Evolutionary conservation across 2,329 filamentous ascomycete species (phyloP).

Genomic region (Cercospora nicotianae): DNA sequence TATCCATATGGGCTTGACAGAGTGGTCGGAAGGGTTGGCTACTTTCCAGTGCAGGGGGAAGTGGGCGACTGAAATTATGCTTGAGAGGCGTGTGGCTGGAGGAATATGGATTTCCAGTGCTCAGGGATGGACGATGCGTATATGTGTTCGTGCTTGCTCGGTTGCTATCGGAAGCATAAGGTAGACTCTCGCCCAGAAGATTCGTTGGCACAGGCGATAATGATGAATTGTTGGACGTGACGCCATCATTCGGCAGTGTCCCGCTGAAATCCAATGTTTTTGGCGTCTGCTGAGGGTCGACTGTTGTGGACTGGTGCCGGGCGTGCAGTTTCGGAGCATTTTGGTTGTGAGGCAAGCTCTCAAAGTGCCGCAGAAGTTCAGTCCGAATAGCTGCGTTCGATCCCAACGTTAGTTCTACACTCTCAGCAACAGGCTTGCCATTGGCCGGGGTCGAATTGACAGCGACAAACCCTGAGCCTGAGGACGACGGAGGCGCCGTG

Average conservation of each 20-base stretch:
- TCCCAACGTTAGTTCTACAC: constrained; percentile 32
- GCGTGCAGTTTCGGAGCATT: constrained; percentile 30
- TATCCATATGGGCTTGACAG: constrained; percentile 65
- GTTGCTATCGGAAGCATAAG: constrained; percentile 25
- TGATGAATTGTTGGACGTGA: constrained; percentile 33
- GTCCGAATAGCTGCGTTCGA: constrained; percentile 58
- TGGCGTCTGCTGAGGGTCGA: constrained; percentile 1
- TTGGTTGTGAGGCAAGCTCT: constrained; percentile 58
- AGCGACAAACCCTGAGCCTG: constrained; percentile 54
- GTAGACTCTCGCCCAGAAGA: constrained; percentile 29
- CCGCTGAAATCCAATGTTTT: constrained; percentile 5
- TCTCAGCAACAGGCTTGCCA: constrained; percentile 29
- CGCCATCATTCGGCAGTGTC: constrained; percentile 18
- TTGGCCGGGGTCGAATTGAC: constrained; percentile 51
- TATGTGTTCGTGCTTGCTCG: constrained; percentile 9
- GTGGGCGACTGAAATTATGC: constrained; percentile 42
- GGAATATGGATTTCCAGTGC: constrained; percentile 24
- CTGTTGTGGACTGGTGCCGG: constrained; percentile 28
- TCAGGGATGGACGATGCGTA: constrained; percentile 31
- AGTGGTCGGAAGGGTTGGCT: constrained; percentile 40
- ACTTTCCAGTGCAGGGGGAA: constrained; percentile 39
- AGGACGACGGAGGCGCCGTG: constrained; percentile 33
- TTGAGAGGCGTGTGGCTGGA: constrained; percentile 29
- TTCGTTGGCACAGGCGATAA: constrained; percentile 34
- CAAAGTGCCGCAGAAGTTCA: constrained; percentile 64